Conservation (phyloP, 176 grass and related monocot species). For the Poa annua region DNA sequence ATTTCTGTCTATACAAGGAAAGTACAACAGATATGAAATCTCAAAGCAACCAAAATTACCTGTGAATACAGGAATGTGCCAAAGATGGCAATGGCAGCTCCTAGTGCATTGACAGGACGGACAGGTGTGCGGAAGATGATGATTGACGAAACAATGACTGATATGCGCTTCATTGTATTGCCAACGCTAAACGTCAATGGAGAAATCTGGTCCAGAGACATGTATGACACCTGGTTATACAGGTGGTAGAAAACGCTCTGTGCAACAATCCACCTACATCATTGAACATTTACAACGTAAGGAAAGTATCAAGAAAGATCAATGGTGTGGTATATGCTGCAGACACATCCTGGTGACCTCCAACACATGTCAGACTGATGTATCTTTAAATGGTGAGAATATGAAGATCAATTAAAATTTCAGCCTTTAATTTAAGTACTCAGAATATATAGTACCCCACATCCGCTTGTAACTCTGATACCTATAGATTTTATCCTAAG, state of each 20-base stretch:
- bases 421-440: neutral
- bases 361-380: neutral
- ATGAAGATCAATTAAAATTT: neutral
- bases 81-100: constrained; percentile 89
- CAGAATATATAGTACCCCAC: neutral
- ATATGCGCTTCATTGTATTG: constrained; percentile 98
- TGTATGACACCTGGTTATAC: constrained; percentile 98
- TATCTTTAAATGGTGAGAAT: constrained; percentile 7
- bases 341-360: neutral
- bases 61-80: constrained; percentile 96
- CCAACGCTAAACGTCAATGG: constrained; percentile 93
- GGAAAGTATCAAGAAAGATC: neutral
- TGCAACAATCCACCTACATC: constrained; percentile 83
- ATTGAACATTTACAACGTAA: constrained; percentile 41
- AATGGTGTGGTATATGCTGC: neutral
- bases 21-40: constrained; percentile 5
- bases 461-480: neutral
- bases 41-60: constrained; percentile 56
- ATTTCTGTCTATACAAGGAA: neutral
- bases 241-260: constrained; percentile 96
- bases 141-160: constrained; percentile 92
- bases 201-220: constrained; percentile 89
- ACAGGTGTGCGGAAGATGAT: constrained; percentile 93
- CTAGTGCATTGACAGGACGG: constrained; percentile 82
- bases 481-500: neutral